Conservation (phyloP, 805 yeast genomes). For the Metschnikowia gelsemii region DNA sequence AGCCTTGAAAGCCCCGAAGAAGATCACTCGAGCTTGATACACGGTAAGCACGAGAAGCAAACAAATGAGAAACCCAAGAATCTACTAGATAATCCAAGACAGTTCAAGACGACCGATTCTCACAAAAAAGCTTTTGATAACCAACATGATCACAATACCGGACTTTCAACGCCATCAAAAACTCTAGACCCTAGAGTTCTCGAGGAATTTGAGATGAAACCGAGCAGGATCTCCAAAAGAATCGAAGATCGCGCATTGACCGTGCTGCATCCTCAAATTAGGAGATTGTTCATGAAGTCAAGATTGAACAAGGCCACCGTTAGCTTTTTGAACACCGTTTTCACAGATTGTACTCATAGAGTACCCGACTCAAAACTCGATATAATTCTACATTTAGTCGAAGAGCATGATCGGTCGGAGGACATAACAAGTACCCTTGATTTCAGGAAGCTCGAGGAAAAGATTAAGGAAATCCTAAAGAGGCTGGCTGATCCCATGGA, state of each 20-base stretch:
- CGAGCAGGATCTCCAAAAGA: not conserved
- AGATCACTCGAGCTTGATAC: not conserved
- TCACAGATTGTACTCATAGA: constrained; percentile 11
- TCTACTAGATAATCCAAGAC: not conserved
- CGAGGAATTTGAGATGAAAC: not conserved
- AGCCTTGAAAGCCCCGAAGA: too few relatives aligned
- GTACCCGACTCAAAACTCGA: constrained; percentile 7
- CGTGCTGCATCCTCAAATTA: constrained; percentile 20
- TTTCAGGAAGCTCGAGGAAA: constrained; percentile 1
- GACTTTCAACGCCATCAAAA: not conserved
- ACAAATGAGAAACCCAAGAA: not conserved
- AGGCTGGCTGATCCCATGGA: constrained; percentile 17
- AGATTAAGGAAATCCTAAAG: constrained; percentile 3
- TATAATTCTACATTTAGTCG: constrained; percentile 1
- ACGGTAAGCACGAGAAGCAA: not conserved
- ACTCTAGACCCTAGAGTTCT: constrained; percentile 9
- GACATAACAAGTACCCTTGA: not conserved
- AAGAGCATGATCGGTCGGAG: constrained; percentile 7
- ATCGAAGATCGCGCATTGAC: not conserved
- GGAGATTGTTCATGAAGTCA: constrained; percentile 11
- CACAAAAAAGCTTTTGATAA: too few relatives aligned
- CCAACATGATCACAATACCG: not conserved
- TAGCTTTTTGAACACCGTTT: constrained; percentile 14
- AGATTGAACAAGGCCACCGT: constrained; percentile 12
- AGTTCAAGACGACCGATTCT: not conserved